A percentile compares a stretch with the other conserved stretches of the same genome.
phyloP scores from a whole-genome alignment of 495 filamentous ascomycete species.

The Symbiotaphrina buchneri region DNA sequence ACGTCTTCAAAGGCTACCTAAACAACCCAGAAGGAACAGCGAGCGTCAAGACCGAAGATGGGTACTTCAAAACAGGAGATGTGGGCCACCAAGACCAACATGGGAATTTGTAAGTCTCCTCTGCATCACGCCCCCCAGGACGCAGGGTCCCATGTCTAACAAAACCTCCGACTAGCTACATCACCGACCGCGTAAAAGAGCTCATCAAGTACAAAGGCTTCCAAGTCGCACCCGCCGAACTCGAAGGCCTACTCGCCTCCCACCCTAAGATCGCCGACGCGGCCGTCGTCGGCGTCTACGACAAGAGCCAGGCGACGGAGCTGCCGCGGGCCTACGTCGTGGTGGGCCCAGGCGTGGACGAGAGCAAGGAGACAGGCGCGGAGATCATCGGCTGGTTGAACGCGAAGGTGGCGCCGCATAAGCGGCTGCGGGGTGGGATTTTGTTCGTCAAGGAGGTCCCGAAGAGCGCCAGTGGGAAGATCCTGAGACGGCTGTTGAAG shows the following conservation, averaged over 20 bases:
- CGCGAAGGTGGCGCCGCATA: constrained; percentile 37
- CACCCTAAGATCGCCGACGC: constrained; percentile 61
- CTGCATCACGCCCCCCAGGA: too few species aligned
- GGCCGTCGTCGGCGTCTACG: constrained; percentile 65
- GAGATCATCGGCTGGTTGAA: constrained; percentile 43
- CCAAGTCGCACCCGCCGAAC: constrained; percentile 72
- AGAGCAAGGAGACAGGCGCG: constrained; percentile 24
- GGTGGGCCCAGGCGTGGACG: constrained; percentile 24
- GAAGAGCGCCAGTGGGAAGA: constrained; percentile 75
- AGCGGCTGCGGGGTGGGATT: constrained; percentile 63
- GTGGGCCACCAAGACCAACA: constrained; percentile 32
- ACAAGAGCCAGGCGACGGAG: constrained; percentile 47
- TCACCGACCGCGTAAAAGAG: constrained; percentile 30
- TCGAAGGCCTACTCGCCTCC: constrained; percentile 54
- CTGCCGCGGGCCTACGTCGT: constrained; percentile 72
- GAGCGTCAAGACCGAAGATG: constrained; percentile 42
- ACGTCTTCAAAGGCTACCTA: constrained; percentile 57
- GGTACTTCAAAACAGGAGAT: constrained; percentile 74
- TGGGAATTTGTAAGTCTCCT: too few species aligned
- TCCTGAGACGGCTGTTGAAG: constrained; percentile 50
- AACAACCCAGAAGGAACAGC: constrained; percentile 43
- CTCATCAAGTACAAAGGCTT: constrained; percentile 44
- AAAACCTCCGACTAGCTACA: too few species aligned
- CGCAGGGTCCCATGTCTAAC: too few species aligned
- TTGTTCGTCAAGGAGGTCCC: constrained; percentile 65